Base-by-base conservation (phyloP, 2,329 filamentous ascomycete genomes). In the Colletotrichum sp. region DNA sequence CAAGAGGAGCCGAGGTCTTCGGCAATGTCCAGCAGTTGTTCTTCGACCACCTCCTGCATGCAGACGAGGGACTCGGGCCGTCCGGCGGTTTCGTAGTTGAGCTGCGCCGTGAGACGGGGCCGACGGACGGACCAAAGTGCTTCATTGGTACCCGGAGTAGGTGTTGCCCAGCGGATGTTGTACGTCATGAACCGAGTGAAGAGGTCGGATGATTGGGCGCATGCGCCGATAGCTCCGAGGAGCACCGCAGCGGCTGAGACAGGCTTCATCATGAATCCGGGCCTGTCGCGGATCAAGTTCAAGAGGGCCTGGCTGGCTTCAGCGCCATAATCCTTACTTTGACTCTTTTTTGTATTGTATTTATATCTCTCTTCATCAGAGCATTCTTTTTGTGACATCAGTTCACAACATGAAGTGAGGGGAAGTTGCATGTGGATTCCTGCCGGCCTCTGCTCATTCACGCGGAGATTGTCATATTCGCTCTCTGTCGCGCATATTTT, bases 91-190 rank as follows among this genome's bases (percentile, higher is more conserved):
- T 85, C 82, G 80, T 82, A 85, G 69, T 82, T 79, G 24, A 88
- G 79, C 69, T 87, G 84, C 52, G 82, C 83, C 66, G 85, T 72
- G 6, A 88, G 80, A 28, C 84, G 77, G 16, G 83, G 82, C 39
- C 81, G 80, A 7, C 87, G 84, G 32, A 81, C 79, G 13, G 82
- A 72, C 88, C 88, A 89, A 12, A 81, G 84, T 26, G 85, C 82
- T 75, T 89, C 88, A 72, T 84, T 85, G 62, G 78, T 79, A 72
- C 84, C 83, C 1, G 84, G 85, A 8, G 72, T 77, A 2, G 82
- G 78, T 10, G 86, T 86, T 6, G 87, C 88, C 79, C 88, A 89
- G 64, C 88, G 87, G 75, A 89, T 88, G 79, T 90, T 90, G 81
- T 88, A 86, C 49, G 86, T 85, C 30, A 89, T 78, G 68, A 89